A percentile compares a stretch with the other conserved stretches of the same genome.
Evolutionary conservation across 306 rosid genomes (phyloP).

Genomic region (Dryas octopetala): DNA sequence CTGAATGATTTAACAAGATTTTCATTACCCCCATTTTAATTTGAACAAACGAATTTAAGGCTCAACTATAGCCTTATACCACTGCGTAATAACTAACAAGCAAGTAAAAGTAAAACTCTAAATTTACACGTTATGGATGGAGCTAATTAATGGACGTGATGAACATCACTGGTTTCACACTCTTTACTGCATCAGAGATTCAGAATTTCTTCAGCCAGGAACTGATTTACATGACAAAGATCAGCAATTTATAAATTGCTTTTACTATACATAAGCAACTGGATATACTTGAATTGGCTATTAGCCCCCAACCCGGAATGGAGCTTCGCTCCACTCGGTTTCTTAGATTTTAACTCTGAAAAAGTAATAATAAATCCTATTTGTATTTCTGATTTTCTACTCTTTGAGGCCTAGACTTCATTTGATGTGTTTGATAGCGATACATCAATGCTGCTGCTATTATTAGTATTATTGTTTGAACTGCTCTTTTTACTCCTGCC

Average conservation of each 20-base stretch:
- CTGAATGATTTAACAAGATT: too few relatives aligned
- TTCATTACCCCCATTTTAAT: too few relatives aligned
- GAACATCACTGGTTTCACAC: too few relatives aligned
- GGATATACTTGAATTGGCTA: constrained; percentile 22
- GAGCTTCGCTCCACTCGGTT: constrained; percentile 77
- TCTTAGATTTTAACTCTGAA: constrained; percentile 5
- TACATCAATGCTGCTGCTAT: constrained; percentile 19
- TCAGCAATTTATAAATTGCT: constrained; percentile 18
- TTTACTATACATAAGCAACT: constrained; percentile 22
- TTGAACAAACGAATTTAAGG: too few relatives aligned
- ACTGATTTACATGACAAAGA: neutral
- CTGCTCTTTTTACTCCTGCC: constrained; percentile 34
- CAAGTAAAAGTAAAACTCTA: too few relatives aligned
- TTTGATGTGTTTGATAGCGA: constrained; percentile 33
- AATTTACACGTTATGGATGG: too few relatives aligned
- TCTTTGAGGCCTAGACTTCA: constrained; percentile 31
- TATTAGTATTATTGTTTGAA: constrained; percentile 14
- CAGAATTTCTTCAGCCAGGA: too few relatives aligned
- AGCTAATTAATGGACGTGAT: too few relatives aligned
- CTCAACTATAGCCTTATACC: too few relatives aligned
- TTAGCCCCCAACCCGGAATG: constrained; percentile 37
- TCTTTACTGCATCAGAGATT: too few relatives aligned
- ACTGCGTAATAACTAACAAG: too few relatives aligned
- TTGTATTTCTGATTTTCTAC: neutral
- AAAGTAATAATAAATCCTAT: neutral